A percentile compares a stretch with the other conserved stretches of the same genome.
phyloP scores from a whole-genome alignment of 208 protist species.

The Spongospora subterranea region DNA sequence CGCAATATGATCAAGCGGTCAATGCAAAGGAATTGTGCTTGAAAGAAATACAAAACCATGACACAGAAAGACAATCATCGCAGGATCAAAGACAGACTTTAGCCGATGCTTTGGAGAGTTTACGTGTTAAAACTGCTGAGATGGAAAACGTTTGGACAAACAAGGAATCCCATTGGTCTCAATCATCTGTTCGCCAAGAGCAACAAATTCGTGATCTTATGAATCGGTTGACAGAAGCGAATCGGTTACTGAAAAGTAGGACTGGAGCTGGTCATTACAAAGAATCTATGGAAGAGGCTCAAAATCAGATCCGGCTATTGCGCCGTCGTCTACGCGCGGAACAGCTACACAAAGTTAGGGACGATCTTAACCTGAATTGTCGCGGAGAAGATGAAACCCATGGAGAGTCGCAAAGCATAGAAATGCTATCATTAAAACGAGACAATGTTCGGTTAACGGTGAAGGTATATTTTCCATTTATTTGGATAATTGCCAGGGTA shows the following conservation, averaged over 20 bases:
- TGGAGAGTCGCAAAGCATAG: neutral
- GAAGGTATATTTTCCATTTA: neutral
- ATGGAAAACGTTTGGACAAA: neutral
- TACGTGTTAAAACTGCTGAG: conserved; percentile 1
- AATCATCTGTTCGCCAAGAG: neutral
- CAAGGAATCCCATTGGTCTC: neutral
- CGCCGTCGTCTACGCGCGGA: neutral
- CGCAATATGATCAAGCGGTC: neutral
- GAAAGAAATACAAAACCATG: neutral
- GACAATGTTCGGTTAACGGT: conserved; percentile 24
- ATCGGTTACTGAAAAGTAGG: neutral
- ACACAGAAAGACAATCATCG: neutral
- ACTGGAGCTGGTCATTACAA: neutral
- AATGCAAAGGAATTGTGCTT: neutral
- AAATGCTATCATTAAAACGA: conserved; percentile 1
- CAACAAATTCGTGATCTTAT: conserved; percentile 11
- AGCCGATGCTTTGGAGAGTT: neutral
- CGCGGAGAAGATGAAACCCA: neutral
- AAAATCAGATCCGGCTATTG: conserved; percentile 34
- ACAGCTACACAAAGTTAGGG: neutral
- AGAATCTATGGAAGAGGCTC: neutral
- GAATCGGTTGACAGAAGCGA: neutral
- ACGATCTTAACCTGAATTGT: neutral
- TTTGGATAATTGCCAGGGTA: neutral
- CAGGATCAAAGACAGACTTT: neutral